Evolutionary conservation across 352 stramenopile species (phyloP).

Genomic region (Phytophthora fragariaefolia): DNA sequence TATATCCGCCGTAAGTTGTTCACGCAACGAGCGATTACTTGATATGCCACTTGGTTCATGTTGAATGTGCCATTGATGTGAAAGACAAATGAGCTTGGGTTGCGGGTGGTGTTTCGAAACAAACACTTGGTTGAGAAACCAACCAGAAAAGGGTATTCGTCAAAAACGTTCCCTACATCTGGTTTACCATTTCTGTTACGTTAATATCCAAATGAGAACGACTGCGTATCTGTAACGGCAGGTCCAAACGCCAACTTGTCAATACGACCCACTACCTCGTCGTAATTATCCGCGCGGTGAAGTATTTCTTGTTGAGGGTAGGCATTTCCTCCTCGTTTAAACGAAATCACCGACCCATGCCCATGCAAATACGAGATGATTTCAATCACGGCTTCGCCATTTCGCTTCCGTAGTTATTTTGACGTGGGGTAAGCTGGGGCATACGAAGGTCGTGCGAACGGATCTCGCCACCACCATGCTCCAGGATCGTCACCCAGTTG

Average conservation of each 20-base stretch:
- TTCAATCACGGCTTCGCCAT: background rate
- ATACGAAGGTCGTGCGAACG: background rate
- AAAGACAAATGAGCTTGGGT: conserved; percentile 8
- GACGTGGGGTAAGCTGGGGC: background rate
- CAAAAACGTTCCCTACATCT: background rate
- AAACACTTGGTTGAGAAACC: background rate
- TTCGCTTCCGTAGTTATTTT: background rate
- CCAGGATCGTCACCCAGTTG: background rate
- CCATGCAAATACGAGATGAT: background rate
- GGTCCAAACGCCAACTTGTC: too few species aligned
- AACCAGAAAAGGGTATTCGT: background rate
- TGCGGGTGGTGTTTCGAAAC: background rate
- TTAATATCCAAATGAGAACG: background rate
- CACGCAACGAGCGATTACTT: too few species aligned
- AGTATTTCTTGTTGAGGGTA: too few species aligned
- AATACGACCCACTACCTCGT: too few species aligned
- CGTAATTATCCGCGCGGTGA: too few species aligned
- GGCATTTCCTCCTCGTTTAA: background rate
- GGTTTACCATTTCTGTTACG: background rate
- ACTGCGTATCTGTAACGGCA: too few species aligned
- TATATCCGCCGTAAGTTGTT: too few species aligned
- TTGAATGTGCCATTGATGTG: conserved; percentile 31
- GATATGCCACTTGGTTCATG: conserved; percentile 16
- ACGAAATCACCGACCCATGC: background rate
- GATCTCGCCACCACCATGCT: background rate